Evolutionary conservation across 805 yeast genomes (phyloP).

Genomic region (Kodamaea sagamina): DNA sequence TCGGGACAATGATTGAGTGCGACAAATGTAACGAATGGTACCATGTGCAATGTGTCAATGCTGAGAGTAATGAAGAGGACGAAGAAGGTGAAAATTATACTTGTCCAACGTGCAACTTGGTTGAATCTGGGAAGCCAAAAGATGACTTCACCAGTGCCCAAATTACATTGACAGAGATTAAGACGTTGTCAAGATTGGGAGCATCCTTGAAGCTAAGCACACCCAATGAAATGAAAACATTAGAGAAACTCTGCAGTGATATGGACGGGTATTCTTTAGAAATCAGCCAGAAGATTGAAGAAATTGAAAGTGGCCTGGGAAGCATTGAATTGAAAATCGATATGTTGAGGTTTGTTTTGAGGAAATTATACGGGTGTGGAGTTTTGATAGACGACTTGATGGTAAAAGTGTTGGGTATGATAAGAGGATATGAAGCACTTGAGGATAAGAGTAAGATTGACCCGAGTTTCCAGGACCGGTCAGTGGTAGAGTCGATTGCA

Average conservation of each 20-base stretch:
- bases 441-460: constrained; percentile 1
- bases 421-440: constrained; percentile 15
- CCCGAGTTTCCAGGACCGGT: constrained; percentile 7
- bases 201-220: constrained; percentile 23
- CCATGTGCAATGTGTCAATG: constrained; percentile 58
- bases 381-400: constrained; percentile 26
- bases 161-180: constrained; percentile 3
- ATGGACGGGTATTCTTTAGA: constrained; percentile 12
- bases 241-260: constrained; percentile 21
- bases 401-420: constrained; percentile 16
- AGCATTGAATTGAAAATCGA: constrained; percentile 21
- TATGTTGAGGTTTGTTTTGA: constrained; percentile 23
- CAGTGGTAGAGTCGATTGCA: background rate
- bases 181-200: constrained; percentile 15
- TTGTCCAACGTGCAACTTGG: constrained; percentile 35
- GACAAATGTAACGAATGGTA: constrained; percentile 74
- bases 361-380: constrained; percentile 36
- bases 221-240: constrained; percentile 21
- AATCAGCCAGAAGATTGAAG: constrained; percentile 14
- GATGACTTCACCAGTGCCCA: constrained; percentile 16
- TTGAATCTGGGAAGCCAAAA: constrained; percentile 18
- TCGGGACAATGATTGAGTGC: constrained; percentile 67
- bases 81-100: constrained; percentile 26
- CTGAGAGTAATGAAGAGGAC: constrained; percentile 11
- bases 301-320: constrained; percentile 14